phyloP scores from a whole-genome alignment of 371 early-diverging fungal species.

The Rhizopus delemar region DNA sequence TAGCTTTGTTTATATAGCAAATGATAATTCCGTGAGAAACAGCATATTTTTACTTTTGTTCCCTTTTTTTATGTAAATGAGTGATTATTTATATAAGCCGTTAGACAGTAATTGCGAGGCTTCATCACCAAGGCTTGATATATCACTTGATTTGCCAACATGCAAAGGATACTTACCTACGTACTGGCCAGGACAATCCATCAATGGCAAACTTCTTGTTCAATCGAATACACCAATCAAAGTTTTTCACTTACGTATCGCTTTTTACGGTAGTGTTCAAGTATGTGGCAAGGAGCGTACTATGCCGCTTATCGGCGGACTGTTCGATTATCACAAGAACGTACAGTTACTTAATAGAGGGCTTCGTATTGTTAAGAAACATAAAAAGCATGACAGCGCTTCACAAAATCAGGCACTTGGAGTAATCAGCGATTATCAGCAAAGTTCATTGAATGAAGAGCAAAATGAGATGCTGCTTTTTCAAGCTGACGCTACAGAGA shows the following conservation, averaged over 20 bases:
- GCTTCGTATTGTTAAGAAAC: background rate
- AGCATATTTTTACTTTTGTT: background rate
- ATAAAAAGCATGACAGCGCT: background rate
- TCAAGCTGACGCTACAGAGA: background rate
- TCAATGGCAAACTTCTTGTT: constrained; percentile 14
- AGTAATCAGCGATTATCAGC: background rate
- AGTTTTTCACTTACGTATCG: constrained; percentile 13
- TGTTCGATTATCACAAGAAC: constrained; percentile 17
- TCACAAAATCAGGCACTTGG: background rate
- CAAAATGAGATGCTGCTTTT: background rate
- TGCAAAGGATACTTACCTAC: constrained; percentile 12
- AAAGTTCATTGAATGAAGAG: background rate
- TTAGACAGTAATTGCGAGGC: background rate
- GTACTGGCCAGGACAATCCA: constrained; percentile 18
- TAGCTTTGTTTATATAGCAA: too few species aligned
- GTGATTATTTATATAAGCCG: background rate
- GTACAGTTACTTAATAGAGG: constrained; percentile 19
- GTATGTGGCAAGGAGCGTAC: constrained; percentile 12
- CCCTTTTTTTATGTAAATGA: background rate
- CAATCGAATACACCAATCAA: constrained; percentile 3
- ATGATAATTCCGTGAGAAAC: too few species aligned
- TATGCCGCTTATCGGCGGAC: constrained; percentile 10
- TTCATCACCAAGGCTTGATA: constrained; percentile 7
- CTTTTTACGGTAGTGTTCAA: constrained; percentile 19
- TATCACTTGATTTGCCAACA: constrained; percentile 13